Conservation (phyloP, 2,329 filamentous ascomycete genomes). For the Stromatinia cepivora region DNA sequence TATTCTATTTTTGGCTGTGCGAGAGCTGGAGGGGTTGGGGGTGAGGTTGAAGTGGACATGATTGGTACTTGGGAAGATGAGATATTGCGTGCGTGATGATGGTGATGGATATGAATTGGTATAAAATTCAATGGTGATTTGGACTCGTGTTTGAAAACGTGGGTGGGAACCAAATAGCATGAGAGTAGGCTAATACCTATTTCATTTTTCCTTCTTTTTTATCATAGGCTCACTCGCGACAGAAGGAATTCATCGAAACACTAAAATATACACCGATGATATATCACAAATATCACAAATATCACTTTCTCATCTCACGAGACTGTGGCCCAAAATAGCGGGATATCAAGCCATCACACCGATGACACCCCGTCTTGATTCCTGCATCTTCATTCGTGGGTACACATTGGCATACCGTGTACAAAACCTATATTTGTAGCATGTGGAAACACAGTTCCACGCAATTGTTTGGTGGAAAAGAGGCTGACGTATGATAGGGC, state of each 20-base stretch:
- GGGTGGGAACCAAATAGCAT: neutral
- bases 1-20: slow-evolving; percentile 26
- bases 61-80: slow-evolving; percentile 21
- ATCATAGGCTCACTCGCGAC: neutral
- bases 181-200: slow-evolving; percentile 2
- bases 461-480: neutral
- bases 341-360: neutral
- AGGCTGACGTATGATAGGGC: neutral
- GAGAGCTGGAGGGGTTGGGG: slow-evolving; percentile 1
- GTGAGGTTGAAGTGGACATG: neutral
- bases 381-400: neutral
- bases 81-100: neutral
- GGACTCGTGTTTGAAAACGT: neutral
- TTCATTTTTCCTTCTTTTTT: neutral
- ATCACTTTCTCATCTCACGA: neutral
- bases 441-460: neutral
- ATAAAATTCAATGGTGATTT: neutral
- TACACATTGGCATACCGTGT: neutral
- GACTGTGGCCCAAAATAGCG: neutral
- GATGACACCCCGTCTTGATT: neutral
- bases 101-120: neutral
- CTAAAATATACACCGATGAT: neutral
- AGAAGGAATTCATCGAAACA: neutral
- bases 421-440: neutral
- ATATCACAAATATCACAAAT: neutral